These are phyloP conservation scores for Penicillium silybi DNA, from an alignment of 495 filamentous ascomycete species.

Conservation along the genomic window DNA sequence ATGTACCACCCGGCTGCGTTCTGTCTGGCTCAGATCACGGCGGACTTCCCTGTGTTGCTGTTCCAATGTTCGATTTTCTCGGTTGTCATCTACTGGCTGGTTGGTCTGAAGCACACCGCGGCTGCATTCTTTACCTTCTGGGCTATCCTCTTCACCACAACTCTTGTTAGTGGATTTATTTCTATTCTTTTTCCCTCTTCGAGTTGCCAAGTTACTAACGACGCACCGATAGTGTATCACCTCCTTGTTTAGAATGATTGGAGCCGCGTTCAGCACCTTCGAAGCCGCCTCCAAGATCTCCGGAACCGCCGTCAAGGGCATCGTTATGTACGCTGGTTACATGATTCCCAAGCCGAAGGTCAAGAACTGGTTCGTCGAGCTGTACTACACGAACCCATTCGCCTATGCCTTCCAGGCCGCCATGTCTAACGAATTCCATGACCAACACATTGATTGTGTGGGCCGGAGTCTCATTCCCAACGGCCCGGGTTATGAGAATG, in stretches of 20 bases:
- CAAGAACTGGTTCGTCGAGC: slow-evolving; percentile 72
- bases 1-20: slow-evolving; percentile 72
- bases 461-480: slow-evolving; percentile 40
- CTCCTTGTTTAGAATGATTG: slow-evolving; percentile 46
- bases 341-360: slow-evolving; percentile 64
- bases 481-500: slow-evolving; percentile 27
- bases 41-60: slow-evolving; percentile 63
- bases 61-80: slow-evolving; percentile 61
- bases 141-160: slow-evolving; percentile 37
- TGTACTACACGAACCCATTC: slow-evolving; percentile 67
- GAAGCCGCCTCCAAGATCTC: slow-evolving; percentile 52
- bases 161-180: slow-evolving; percentile 15
- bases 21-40: slow-evolving; percentile 62
- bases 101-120: slow-evolving; percentile 41
- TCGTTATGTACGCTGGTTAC: slow-evolving; percentile 55
- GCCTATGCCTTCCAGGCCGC: slow-evolving; percentile 68
- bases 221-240: slow-evolving; percentile 32
- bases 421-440: slow-evolving; percentile 62
- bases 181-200: not conserved
- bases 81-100: slow-evolving; percentile 73
- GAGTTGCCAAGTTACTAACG: not conserved
- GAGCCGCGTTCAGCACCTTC: slow-evolving; percentile 43
- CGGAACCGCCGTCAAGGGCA: slow-evolving; percentile 31
- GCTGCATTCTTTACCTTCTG: slow-evolving; percentile 51
- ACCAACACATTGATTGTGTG: slow-evolving; percentile 44